Evolutionary conservation across 2,329 filamentous ascomycete species (phyloP).

Genomic region (Daldinia eschscholtzii): DNA sequence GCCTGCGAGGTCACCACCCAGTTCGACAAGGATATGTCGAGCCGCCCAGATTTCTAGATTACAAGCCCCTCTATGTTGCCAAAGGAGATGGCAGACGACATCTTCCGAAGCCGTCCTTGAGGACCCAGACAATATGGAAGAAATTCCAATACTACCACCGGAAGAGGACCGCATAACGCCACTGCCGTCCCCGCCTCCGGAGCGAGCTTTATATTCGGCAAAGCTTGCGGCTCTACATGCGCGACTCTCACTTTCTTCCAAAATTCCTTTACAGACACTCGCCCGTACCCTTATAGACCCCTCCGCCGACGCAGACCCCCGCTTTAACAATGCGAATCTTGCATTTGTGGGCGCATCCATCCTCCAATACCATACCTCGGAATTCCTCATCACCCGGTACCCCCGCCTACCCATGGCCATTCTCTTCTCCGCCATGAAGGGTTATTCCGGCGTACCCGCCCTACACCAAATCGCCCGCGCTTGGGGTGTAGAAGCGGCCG

Average conservation of each 20-base stretch:
- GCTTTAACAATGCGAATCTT: slow-evolving; percentile 91
- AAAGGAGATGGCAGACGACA: slow-evolving; percentile 46
- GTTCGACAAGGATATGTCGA: slow-evolving; percentile 48
- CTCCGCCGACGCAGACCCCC: slow-evolving; percentile 81
- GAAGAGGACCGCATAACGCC: slow-evolving; percentile 46
- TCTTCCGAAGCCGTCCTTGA: slow-evolving; percentile 46
- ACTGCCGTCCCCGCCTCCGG: slow-evolving; percentile 78
- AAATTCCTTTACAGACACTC: slow-evolving; percentile 86
- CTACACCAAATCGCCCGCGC: slow-evolving; percentile 80
- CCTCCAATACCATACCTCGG: slow-evolving; percentile 88
- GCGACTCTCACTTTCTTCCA: slow-evolving; percentile 83
- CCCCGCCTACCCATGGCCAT: slow-evolving; percentile 92
- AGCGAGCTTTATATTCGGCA: slow-evolving; percentile 77
- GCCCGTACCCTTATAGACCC: slow-evolving; percentile 87
- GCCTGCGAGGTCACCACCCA: slow-evolving; percentile 59
- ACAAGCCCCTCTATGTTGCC: slow-evolving; percentile 38
- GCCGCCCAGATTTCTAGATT: slow-evolving; percentile 38
- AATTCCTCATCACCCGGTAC: slow-evolving; percentile 89
- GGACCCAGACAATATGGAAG: slow-evolving; percentile 24
- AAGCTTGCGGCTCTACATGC: slow-evolving; percentile 95
- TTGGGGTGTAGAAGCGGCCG: slow-evolving; percentile 94
- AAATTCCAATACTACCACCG: slow-evolving; percentile 36
- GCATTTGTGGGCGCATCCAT: slow-evolving; percentile 84
- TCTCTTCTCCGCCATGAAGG: slow-evolving; percentile 85
- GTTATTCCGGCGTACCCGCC: slow-evolving; percentile 82